Percentiles rank a stretch among this genome's conserved stretches.
Evolutionary conservation across 345 rosid genomes (phyloP).

Genomic region (Brassica rapa): DNA sequence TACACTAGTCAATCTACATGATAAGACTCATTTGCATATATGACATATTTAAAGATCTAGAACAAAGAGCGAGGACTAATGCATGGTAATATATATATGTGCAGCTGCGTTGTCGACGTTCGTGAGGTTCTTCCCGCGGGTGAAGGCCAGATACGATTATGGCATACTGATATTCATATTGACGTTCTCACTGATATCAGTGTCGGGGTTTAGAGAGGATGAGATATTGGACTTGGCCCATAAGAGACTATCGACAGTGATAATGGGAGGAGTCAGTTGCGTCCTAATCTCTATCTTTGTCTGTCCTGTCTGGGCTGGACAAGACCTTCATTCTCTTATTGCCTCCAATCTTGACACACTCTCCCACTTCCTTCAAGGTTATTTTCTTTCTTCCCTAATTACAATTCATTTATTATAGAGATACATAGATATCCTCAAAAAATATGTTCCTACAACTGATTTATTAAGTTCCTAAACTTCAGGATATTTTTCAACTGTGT

Average conservation of each 20-base stretch:
- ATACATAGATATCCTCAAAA: neutral
- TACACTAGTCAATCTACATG: neutral
- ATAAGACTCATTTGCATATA: neutral
- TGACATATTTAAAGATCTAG: neutral
- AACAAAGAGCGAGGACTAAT: neutral
- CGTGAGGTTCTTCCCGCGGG: constrained; percentile 54
- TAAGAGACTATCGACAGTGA: constrained; percentile 63
- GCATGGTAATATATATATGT: constrained; percentile 38
- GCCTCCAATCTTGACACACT: constrained; percentile 58
- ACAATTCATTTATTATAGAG: neutral
- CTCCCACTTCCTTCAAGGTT: constrained; percentile 74
- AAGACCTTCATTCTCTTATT: constrained; percentile 71
- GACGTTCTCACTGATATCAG: constrained; percentile 72
- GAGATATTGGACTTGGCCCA: constrained; percentile 58
- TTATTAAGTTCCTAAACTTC: neutral
- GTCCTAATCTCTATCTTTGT: constrained; percentile 57
- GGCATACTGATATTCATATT: constrained; percentile 77
- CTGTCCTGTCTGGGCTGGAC: constrained; percentile 86
- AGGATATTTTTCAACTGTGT: neutral
- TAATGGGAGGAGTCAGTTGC: constrained; percentile 68
- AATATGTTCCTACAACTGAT: neutral
- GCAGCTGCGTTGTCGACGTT: constrained; percentile 64
- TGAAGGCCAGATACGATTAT: constrained; percentile 68
- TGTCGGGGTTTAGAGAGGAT: constrained; percentile 64
- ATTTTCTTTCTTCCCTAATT: neutral